Evolutionary conservation across 202 grass and related monocot species (phyloP).

Genomic region (Elaeis oleifera): DNA sequence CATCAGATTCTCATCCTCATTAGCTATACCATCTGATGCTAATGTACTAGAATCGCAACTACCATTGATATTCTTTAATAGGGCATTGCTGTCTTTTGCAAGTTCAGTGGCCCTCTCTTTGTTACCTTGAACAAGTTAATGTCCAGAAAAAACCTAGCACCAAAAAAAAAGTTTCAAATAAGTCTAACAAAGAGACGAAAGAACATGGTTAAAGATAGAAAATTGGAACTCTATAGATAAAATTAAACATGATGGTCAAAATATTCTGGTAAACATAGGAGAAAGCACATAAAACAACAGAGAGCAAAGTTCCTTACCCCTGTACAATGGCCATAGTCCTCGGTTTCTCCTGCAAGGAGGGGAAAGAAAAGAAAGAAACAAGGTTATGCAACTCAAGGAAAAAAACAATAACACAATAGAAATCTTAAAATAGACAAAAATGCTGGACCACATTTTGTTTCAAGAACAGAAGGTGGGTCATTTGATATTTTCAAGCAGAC

Average conservation of each 20-base stretch:
- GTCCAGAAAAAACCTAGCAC: constrained; percentile 92
- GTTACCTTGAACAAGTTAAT: constrained; percentile 75
- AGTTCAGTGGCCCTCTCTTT: constrained; percentile 68
- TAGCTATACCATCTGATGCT: constrained; percentile 47
- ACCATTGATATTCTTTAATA: constrained; percentile 58
- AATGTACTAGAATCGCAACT: constrained; percentile 44
- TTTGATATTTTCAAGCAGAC: constrained; percentile 24
- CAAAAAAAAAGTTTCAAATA: constrained; percentile 19
- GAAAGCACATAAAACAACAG: neutral
- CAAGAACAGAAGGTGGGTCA: no score
- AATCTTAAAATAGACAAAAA: neutral
- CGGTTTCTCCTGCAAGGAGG: constrained; percentile 53
- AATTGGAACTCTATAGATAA: no score
- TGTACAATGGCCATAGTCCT: constrained; percentile 96
- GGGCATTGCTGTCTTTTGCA: constrained; percentile 50
- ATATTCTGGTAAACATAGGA: neutral
- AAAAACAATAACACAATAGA: constrained; percentile 11
- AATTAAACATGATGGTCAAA: no score
- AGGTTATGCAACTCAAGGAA: constrained; percentile 4
- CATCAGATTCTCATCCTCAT: constrained; percentile 95
- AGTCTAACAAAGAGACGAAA: neutral
- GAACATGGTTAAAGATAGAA: neutral
- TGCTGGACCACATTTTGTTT: no score
- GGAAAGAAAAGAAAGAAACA: constrained; percentile 10
- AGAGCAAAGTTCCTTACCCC: constrained; percentile 54